Conservation (phyloP, 176 grass and related monocot species). For the Elaeis guineensis region DNA sequence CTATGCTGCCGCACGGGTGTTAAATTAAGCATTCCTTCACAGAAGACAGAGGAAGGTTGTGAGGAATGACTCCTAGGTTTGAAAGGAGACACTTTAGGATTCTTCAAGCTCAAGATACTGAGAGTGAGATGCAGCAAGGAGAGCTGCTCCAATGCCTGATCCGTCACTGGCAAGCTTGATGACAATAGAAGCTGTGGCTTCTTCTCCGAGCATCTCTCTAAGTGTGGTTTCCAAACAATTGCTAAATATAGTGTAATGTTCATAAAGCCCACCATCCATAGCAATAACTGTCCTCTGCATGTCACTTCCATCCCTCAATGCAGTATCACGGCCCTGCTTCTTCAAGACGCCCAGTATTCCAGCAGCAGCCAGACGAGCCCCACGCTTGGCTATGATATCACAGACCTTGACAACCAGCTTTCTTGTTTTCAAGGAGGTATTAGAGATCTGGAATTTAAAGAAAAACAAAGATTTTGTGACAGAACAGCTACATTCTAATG, state of each 20-base stretch:
- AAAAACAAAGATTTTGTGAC: background rate
- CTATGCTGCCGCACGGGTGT: too few relatives aligned
- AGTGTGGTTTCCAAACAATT: background rate
- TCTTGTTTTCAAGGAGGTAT: slow-evolving; percentile 4
- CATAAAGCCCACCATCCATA: slow-evolving; percentile 15
- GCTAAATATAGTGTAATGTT: slow-evolving; percentile 13
- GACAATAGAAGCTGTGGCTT: background rate
- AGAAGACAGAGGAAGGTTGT: too few relatives aligned
- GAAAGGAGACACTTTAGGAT: too few relatives aligned
- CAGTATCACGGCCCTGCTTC: background rate
- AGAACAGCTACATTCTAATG: background rate
- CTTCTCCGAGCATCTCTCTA: slow-evolving; percentile 3
- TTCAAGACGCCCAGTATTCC: slow-evolving; percentile 14
- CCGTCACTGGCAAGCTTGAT: background rate
- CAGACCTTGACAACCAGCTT: slow-evolving; percentile 4
- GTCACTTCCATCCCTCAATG: background rate
- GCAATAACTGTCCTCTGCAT: slow-evolving; percentile 3
- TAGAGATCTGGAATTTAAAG: background rate
- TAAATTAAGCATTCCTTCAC: too few relatives aligned
- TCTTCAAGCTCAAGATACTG: slow-evolving; percentile 1
- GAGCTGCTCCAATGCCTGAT: slow-evolving; percentile 10
- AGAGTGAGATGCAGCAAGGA: slow-evolving; percentile 7
- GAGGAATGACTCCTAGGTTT: too few relatives aligned
- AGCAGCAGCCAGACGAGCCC: slow-evolving; percentile 11
- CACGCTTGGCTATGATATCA: slow-evolving; percentile 8